phyloP scores from a whole-genome alignment of 306 rosid species.

The Canavalia gladiata region DNA sequence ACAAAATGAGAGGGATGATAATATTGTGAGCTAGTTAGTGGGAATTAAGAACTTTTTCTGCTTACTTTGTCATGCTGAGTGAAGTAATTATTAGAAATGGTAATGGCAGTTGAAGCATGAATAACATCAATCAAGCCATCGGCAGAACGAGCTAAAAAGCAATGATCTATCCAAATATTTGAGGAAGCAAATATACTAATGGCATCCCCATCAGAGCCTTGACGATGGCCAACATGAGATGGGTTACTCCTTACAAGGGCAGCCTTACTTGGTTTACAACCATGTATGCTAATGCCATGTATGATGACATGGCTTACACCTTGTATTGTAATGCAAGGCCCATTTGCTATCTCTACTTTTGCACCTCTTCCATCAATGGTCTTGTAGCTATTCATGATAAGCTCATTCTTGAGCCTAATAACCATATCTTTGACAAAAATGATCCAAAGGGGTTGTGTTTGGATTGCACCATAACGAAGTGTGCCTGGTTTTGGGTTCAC shows the following conservation, averaged over 20 bases:
- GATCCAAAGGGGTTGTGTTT: constrained; percentile 78
- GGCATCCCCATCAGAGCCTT: constrained; percentile 81
- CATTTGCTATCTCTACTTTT: constrained; percentile 76
- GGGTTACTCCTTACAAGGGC: constrained; percentile 65
- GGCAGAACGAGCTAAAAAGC: constrained; percentile 63
- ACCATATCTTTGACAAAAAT: constrained; percentile 68
- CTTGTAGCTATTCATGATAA: constrained; percentile 78
- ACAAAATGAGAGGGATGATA: neutral
- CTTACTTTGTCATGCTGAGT: constrained; percentile 85
- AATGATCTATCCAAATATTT: constrained; percentile 85
- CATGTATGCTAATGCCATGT: constrained; percentile 88
- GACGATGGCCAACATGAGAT: constrained; percentile 70
- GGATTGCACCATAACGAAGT: constrained; percentile 82
- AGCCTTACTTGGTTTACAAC: constrained; percentile 66
- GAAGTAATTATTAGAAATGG: constrained; percentile 82
- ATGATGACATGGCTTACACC: constrained; percentile 77
- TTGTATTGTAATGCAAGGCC: constrained; percentile 88
- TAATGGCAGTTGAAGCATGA: constrained; percentile 77
- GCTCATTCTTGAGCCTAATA: constrained; percentile 74
- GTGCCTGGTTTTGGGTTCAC: constrained; percentile 73
- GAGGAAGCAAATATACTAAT: constrained; percentile 68
- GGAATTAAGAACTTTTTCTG: too few species aligned
- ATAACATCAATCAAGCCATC: constrained; percentile 83
- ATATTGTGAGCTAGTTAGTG: too few species aligned
- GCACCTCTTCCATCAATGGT: constrained; percentile 93